Evolutionary conservation across 192 early-diverging fungal species (phyloP).

Genomic region (Geranomyces variabilis): DNA sequence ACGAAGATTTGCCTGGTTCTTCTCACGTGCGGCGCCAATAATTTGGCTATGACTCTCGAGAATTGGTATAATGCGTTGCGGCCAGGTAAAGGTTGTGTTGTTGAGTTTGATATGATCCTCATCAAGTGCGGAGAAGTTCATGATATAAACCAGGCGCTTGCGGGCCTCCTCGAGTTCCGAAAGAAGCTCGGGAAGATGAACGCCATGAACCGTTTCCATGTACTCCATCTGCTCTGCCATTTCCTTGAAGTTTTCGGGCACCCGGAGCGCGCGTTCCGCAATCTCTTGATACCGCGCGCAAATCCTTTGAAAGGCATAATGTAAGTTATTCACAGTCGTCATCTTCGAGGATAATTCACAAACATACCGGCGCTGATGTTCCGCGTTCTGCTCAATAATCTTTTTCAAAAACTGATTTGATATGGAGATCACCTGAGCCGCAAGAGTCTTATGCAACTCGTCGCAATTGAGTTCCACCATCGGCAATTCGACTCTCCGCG

Average conservation of each 20-base stretch:
- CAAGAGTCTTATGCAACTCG: slow-evolving; percentile 55
- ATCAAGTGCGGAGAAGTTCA: slow-evolving; percentile 59
- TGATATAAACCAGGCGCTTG: slow-evolving; percentile 54
- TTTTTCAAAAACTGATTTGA: slow-evolving; percentile 53
- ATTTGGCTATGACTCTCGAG: slow-evolving; percentile 59
- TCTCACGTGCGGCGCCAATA: slow-evolving; percentile 57
- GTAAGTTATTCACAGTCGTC: no score
- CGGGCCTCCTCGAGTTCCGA: slow-evolving; percentile 57
- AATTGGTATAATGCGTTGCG: slow-evolving; percentile 54
- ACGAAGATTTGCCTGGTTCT: slow-evolving; percentile 54
- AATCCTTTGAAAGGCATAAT: slow-evolving; percentile 40
- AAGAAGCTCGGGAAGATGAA: slow-evolving; percentile 53
- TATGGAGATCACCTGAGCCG: slow-evolving; percentile 41
- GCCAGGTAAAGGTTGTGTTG: slow-evolving; percentile 67
- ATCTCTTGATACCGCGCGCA: slow-evolving; percentile 58
- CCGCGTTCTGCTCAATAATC: slow-evolving; percentile 52
- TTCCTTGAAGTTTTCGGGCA: slow-evolving; percentile 66
- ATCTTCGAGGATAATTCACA: no score
- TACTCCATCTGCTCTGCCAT: slow-evolving; percentile 69
- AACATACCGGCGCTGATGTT: slow-evolving; percentile 52
- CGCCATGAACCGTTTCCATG: slow-evolving; percentile 51
- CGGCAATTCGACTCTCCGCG: slow-evolving; percentile 50
- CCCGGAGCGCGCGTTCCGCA: slow-evolving; percentile 50
- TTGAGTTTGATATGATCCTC: slow-evolving; percentile 63
- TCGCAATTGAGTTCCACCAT: slow-evolving; percentile 57